Conservation (phyloP, 2,329 filamentous ascomycete genomes). For the Gyromitra esculenta region DNA sequence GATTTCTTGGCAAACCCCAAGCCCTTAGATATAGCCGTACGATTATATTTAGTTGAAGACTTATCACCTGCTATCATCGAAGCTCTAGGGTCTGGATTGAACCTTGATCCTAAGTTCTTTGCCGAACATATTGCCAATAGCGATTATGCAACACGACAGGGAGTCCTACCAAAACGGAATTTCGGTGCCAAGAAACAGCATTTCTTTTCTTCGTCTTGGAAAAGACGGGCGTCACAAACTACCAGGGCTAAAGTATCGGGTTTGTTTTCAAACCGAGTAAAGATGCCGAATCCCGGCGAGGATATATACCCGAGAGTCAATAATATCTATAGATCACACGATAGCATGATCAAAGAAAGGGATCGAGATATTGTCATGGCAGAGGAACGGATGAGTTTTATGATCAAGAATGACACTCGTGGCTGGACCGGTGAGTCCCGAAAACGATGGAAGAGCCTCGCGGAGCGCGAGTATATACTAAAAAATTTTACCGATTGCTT, state of each 20-base stretch:
- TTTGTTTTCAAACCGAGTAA: no score
- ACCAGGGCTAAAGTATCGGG: no score
- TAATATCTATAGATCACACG: not conserved
- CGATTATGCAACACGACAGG: not conserved
- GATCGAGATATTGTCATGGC: constrained; percentile 4
- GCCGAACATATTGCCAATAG: constrained; percentile 58
- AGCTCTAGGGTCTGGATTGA: constrained; percentile 53
- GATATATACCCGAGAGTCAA: not conserved
- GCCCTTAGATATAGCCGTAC: not conserved
- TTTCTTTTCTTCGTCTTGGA: not conserved
- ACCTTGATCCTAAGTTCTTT: constrained; percentile 59
- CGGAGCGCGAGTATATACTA: not conserved
- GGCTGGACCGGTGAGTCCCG: not conserved
- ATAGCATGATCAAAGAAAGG: no score
- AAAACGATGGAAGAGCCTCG: not conserved
- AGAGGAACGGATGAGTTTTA: not conserved
- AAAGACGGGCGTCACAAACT: no score
- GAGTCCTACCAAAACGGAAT: not conserved
- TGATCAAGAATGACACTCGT: not conserved
- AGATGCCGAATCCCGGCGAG: not conserved
- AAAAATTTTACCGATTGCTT: not conserved
- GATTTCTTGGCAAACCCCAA: not conserved
- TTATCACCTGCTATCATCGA: constrained; percentile 42
- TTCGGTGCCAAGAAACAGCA: not conserved
- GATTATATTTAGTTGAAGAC: constrained; percentile 42